These are phyloP conservation scores for Penicillium maclennaniae DNA, from an alignment of 495 filamentous ascomycete species.

Conservation along the genomic window DNA sequence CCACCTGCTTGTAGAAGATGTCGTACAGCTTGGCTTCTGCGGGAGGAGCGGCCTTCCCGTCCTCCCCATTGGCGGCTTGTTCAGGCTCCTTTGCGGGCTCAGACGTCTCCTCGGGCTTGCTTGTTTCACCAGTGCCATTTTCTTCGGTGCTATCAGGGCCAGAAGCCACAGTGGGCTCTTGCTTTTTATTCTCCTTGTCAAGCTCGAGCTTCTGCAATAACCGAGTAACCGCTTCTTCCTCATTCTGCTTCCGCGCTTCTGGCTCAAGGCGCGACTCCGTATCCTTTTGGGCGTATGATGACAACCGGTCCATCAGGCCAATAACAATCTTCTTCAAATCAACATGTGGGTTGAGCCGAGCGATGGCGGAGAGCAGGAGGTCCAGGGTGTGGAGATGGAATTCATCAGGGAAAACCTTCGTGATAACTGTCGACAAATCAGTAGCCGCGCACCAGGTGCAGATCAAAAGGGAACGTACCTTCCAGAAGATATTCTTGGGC, in stretches of 20 bases:
- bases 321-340: conserved; percentile 98
- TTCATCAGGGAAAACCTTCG: conserved; percentile 98
- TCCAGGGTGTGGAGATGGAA: conserved; percentile 96
- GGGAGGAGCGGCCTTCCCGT: conserved; percentile 62
- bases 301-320: conserved; percentile 93
- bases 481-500: conserved; percentile 97
- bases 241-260: conserved; percentile 68
- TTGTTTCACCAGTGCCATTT: conserved; percentile 34
- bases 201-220: conserved; percentile 75
- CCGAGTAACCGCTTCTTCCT: conserved; percentile 75
- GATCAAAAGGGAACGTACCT: conserved; percentile 40
- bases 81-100: conserved; percentile 16
- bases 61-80: conserved; percentile 17
- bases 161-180: conserved; percentile 30
- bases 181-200: conserved; percentile 54
- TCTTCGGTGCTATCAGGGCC: conserved; percentile 33
- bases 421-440: conserved; percentile 65
- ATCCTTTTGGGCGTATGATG: conserved; percentile 86
- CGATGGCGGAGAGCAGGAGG: conserved; percentile 85
- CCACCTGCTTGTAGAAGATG: conserved; percentile 95
- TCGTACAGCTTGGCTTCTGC: conserved; percentile 88
- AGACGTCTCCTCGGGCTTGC: conserved; percentile 21
- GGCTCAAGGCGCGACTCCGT: conserved; percentile 70
- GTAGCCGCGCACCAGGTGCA: conserved; percentile 3
- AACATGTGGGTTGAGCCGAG: conserved; percentile 88